phyloP scores from a whole-genome alignment of 2,329 filamentous ascomycete species.

The Sporothrix pallida region DNA sequence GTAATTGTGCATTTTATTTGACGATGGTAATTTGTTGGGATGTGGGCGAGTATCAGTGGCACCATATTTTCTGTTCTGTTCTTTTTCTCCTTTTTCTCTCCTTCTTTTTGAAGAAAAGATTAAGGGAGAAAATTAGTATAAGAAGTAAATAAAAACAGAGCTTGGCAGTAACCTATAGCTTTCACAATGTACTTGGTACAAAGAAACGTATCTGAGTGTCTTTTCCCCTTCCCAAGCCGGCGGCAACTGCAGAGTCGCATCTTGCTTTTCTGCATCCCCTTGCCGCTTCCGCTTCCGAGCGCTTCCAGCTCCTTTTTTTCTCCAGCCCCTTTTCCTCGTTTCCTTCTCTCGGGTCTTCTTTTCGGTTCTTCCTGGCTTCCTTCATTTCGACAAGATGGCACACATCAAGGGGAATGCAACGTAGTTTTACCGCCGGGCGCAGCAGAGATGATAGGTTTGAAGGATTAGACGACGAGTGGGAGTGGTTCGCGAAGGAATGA shows the following conservation, averaged over 20 bases:
- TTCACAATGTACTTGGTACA: too few relatives aligned
- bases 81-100: neutral
- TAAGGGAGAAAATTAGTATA: too few relatives aligned
- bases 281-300: slow-evolving; percentile 18
- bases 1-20: neutral
- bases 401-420: slow-evolving; percentile 7
- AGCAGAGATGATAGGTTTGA: neutral
- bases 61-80: neutral
- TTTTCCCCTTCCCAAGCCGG: neutral
- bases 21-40: neutral
- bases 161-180: too few relatives aligned
- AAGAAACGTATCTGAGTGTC: neutral
- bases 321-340: slow-evolving; percentile 1
- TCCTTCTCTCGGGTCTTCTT: neutral
- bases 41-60: too few relatives aligned
- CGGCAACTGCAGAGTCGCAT: slow-evolving; percentile 22
- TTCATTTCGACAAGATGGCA: neutral
- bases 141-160: too few relatives aligned
- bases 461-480: neutral
- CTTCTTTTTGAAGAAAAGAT: neutral
- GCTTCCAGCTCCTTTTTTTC: slow-evolving; percentile 5
- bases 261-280: neutral
- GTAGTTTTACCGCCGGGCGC: slow-evolving; percentile 16
- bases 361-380: neutral
- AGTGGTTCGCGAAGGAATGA: neutral